phyloP scores from a whole-genome alignment of 2,329 filamentous ascomycete species.

The Pezicula radicicola region DNA sequence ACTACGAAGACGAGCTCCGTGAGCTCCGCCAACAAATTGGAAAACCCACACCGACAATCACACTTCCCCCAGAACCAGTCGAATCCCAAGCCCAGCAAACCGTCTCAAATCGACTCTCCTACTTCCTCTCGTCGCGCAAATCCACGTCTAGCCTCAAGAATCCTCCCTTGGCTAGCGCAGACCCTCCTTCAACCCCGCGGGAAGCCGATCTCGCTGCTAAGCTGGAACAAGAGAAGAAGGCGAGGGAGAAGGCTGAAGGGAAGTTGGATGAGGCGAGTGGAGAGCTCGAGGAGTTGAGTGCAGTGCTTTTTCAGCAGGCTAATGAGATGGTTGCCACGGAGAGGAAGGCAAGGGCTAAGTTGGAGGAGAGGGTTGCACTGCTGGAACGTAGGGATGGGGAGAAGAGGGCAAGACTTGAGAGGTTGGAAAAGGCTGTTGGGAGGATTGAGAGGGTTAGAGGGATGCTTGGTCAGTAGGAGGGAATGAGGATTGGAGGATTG shows the following conservation, averaged over 20 bases:
- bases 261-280: slow-evolving; percentile 62
- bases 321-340: slow-evolving; percentile 86
- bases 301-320: slow-evolving; percentile 74
- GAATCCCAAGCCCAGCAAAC: slow-evolving; percentile 10
- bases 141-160: slow-evolving; percentile 37
- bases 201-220: slow-evolving; percentile 56
- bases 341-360: slow-evolving; percentile 63
- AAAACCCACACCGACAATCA: slow-evolving; percentile 24
- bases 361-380: slow-evolving; percentile 67
- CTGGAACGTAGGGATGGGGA: slow-evolving; percentile 69
- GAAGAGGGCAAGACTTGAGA: slow-evolving; percentile 65
- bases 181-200: slow-evolving; percentile 14
- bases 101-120: slow-evolving; percentile 32
- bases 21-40: slow-evolving; percentile 43
- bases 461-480: slow-evolving; percentile 38
- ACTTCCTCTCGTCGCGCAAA: slow-evolving; percentile 48
- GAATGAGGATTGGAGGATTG: not conserved
- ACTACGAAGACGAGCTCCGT: slow-evolving; percentile 77
- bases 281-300: slow-evolving; percentile 78
- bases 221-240: slow-evolving; percentile 62
- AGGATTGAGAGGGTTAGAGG: slow-evolving; percentile 69
- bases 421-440: slow-evolving; percentile 66
- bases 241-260: slow-evolving; percentile 67
- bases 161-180: slow-evolving; percentile 8
- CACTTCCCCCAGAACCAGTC: slow-evolving; percentile 24